Evolutionary conservation across 495 filamentous ascomycete genomes (phyloP).

Genomic region (Penicillium nucicola): DNA sequence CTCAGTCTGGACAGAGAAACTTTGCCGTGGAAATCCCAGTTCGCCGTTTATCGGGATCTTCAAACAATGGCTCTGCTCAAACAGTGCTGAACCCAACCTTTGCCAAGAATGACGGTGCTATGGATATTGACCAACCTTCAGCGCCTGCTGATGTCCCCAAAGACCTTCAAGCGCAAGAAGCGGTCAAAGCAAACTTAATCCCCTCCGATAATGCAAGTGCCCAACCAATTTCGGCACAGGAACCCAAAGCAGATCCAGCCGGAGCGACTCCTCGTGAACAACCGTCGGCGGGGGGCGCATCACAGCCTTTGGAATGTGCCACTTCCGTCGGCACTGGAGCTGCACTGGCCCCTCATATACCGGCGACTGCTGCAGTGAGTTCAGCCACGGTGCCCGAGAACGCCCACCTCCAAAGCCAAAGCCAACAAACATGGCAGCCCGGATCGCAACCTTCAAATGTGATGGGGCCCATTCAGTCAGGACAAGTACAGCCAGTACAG

Average conservation of each 20-base stretch:
- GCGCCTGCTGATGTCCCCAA: neutral
- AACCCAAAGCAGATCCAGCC: neutral
- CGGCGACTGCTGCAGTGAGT: conserved; percentile 10
- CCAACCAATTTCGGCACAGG: conserved; percentile 7
- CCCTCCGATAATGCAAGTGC: conserved; percentile 2
- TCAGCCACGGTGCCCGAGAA: conserved; percentile 18
- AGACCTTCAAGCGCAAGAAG: neutral
- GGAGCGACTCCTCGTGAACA: neutral
- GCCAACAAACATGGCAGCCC: neutral
- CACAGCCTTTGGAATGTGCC: neutral
- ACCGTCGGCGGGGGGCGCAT: neutral
- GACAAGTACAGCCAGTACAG: no score
- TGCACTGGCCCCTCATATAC: conserved; percentile 9
- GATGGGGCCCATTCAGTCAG: conserved; percentile 12
- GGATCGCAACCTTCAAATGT: conserved; percentile 5
- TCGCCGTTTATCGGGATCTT: conserved; percentile 3
- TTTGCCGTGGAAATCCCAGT: conserved; percentile 14
- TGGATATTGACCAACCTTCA: conserved; percentile 11
- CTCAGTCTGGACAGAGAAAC: neutral
- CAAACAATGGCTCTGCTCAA: neutral
- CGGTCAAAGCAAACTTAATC: neutral
- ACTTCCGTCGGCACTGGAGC: conserved; percentile 1
- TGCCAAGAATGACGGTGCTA: conserved; percentile 2
- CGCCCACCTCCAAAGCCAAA: conserved; percentile 9
- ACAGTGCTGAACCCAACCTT: neutral